Evolutionary conservation across 805 yeast genomes (phyloP).

Genomic region (Ogataea parapolymorpha): DNA sequence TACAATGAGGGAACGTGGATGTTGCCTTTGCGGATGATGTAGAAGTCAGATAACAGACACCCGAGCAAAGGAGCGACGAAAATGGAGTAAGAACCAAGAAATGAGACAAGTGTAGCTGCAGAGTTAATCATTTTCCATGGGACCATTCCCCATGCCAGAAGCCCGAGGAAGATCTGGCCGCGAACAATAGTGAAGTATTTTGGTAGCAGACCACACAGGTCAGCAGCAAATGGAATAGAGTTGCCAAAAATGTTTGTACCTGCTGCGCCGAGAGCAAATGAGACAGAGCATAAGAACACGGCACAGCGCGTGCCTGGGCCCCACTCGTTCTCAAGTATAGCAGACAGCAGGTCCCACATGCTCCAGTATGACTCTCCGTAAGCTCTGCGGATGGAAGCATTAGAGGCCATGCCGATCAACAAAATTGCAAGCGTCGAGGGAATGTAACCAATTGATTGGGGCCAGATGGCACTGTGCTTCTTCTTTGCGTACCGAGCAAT

Average conservation of each 20-base stretch:
- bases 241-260: slow-evolving; percentile 32
- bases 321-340: slow-evolving; percentile 30
- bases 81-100: slow-evolving; percentile 22
- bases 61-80: slow-evolving; percentile 25
- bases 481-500: slow-evolving; percentile 25
- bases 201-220: slow-evolving; percentile 27
- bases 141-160: slow-evolving; percentile 24
- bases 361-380: slow-evolving; percentile 29
- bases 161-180: slow-evolving; percentile 20
- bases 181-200: slow-evolving; percentile 28
- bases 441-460: slow-evolving; percentile 20
- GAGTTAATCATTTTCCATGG: slow-evolving; percentile 23
- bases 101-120: slow-evolving; percentile 21
- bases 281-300: slow-evolving; percentile 18
- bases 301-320: slow-evolving; percentile 27
- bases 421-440: slow-evolving; percentile 18
- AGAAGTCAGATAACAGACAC: slow-evolving; percentile 20
- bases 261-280: slow-evolving; percentile 26
- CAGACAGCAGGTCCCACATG: slow-evolving; percentile 28
- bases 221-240: slow-evolving; percentile 27
- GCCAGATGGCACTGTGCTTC: slow-evolving; percentile 13
- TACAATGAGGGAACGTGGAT: slow-evolving; percentile 22
- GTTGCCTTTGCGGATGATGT: slow-evolving; percentile 20
- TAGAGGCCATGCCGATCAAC: slow-evolving; percentile 21
- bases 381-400: slow-evolving; percentile 17